Conservation (phyloP, 495 filamentous ascomycete genomes). For the Niebla homalea region DNA sequence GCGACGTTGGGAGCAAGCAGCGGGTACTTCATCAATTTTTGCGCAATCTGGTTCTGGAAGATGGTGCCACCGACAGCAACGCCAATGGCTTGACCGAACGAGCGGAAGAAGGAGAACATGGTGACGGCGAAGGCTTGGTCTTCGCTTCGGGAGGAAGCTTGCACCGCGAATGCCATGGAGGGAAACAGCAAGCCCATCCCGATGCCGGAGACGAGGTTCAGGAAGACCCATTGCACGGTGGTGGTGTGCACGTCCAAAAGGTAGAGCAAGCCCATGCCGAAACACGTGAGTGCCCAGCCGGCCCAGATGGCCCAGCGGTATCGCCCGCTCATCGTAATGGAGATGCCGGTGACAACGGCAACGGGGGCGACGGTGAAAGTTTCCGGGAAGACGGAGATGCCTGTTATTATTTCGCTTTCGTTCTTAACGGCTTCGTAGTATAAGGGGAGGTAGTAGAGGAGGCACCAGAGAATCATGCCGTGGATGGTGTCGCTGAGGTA, state of each 20-base stretch:
- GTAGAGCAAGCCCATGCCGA: constrained; percentile 36
- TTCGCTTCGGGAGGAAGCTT: constrained; percentile 33
- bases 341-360: constrained; percentile 35
- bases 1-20: constrained; percentile 31
- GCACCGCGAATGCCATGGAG: constrained; percentile 31
- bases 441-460: constrained; percentile 51
- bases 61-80: constrained; percentile 42
- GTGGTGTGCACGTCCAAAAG: constrained; percentile 33
- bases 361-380: constrained; percentile 37
- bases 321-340: constrained; percentile 33
- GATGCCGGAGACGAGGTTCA: constrained; percentile 38
- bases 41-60: constrained; percentile 47
- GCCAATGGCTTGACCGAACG: constrained; percentile 44
- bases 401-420: constrained; percentile 38
- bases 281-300: constrained; percentile 39
- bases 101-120: constrained; percentile 46
- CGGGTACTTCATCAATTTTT: constrained; percentile 30
- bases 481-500: constrained; percentile 39
- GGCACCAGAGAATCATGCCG: constrained; percentile 36
- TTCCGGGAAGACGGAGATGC: constrained; percentile 46
- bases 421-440: constrained; percentile 50
- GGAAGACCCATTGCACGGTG: constrained; percentile 35
- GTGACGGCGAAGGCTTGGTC: constrained; percentile 42
- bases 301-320: constrained; percentile 43
- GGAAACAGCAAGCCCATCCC: constrained; percentile 26